Evolutionary conservation across 2,329 filamentous ascomycete genomes (phyloP).

Genomic region (Huntiella decipiens): DNA sequence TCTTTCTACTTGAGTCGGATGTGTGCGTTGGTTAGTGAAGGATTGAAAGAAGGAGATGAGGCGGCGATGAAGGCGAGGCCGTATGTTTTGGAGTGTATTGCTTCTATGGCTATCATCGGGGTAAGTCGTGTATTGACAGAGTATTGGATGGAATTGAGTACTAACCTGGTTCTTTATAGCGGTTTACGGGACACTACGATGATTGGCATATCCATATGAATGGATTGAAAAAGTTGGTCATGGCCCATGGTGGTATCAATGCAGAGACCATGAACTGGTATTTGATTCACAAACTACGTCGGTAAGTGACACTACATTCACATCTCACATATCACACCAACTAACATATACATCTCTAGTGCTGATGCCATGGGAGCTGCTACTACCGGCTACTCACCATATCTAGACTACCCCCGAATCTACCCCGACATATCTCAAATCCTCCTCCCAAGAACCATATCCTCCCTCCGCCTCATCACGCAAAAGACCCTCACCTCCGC

Average conservation of each 20-base stretch:
- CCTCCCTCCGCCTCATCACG: slow-evolving; percentile 1
- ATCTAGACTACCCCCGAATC: slow-evolving; percentile 10
- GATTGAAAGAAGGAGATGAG: slow-evolving; percentile 9
- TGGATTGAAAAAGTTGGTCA: slow-evolving; percentile 8
- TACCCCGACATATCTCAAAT: slow-evolving; percentile 8
- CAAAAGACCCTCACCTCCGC: slow-evolving; percentile 1
- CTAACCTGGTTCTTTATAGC: slow-evolving; percentile 1
- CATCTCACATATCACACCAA: not conserved
- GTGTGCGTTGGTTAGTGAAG: slow-evolving; percentile 10
- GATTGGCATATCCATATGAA: slow-evolving; percentile 11
- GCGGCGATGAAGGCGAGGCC: slow-evolving; percentile 5
- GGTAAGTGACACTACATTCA: slow-evolving; percentile 3
- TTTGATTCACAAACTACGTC: slow-evolving; percentile 9
- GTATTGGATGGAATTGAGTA: not conserved
- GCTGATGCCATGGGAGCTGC: slow-evolving; percentile 8
- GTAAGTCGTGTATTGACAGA: slow-evolving; percentile 2
- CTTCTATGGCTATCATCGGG: slow-evolving; percentile 10
- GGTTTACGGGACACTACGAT: slow-evolving; percentile 9
- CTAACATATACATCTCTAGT: not conserved
- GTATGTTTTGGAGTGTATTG: slow-evolving; percentile 11
- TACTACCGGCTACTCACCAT: slow-evolving; percentile 7
- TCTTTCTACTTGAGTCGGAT: slow-evolving; percentile 10
- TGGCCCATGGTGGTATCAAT: slow-evolving; percentile 6
- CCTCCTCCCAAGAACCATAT: slow-evolving; percentile 1
- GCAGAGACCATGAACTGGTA: slow-evolving; percentile 9